Evolutionary conservation across 148 eudicot genomes (phyloP).

Genomic region (Beta vulgaris): DNA sequence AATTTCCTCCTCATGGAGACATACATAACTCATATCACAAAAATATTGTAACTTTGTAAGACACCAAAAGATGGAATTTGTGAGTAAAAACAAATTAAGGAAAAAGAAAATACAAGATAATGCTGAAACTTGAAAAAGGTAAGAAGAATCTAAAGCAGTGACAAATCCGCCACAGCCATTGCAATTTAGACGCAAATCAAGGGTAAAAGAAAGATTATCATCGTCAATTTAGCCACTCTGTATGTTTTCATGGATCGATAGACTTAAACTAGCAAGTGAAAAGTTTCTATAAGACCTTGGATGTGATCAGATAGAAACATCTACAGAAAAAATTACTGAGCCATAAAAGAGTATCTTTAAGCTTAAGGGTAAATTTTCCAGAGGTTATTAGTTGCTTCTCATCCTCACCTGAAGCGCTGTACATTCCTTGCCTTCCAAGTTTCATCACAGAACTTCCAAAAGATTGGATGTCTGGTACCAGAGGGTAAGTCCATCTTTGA

Average conservation of each 20-base stretch:
- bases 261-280: not conserved
- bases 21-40: not conserved
- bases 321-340: not conserved
- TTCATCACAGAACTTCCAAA: constrained; percentile 55
- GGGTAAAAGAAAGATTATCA: not conserved
- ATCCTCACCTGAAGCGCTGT: constrained; percentile 72
- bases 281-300: not conserved
- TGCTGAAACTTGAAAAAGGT: not conserved
- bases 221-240: not conserved
- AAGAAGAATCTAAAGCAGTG: not conserved
- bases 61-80: not conserved
- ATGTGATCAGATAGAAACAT: not conserved
- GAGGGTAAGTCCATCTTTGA: constrained; percentile 93
- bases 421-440: constrained; percentile 81
- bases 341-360: not conserved
- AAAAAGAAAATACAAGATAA: not conserved
- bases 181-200: not conserved
- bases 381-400: constrained; percentile 3
- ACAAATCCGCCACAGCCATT: not conserved
- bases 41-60: not conserved
- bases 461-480: constrained; percentile 86
- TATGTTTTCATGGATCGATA: not conserved
- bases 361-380: not conserved
- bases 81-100: not conserved
- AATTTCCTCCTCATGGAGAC: not conserved